Percentiles rank a stretch among this genome's conserved stretches.
Conservation (phyloP, 1,139 yeast genomes). For the Lodderomyces theae region DNA sequence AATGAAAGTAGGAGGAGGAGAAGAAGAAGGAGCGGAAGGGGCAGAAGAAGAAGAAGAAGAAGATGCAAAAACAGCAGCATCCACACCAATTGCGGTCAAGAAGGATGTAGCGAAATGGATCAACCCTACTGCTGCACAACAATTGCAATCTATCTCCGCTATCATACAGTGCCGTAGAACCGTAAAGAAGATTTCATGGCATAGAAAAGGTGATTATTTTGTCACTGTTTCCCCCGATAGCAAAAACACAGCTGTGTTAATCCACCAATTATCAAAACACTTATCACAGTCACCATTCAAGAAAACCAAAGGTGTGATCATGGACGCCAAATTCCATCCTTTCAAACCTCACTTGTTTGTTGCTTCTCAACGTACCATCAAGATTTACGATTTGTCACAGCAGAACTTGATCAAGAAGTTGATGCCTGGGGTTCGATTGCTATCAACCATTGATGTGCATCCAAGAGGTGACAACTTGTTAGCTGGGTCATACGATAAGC, state of each 20-base stretch:
- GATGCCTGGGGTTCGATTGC: constrained; percentile 95
- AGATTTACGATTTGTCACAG: constrained; percentile 85
- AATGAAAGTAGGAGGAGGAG: constrained; percentile 43
- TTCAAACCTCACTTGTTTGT: constrained; percentile 92
- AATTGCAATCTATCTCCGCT: constrained; percentile 67
- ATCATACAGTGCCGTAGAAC: constrained; percentile 66
- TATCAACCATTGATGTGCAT: constrained; percentile 87
- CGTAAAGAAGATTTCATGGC: constrained; percentile 89
- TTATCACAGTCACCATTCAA: constrained; percentile 96
- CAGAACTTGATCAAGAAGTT: constrained; percentile 81
- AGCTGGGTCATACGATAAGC: constrained; percentile 91
- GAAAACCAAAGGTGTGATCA: constrained; percentile 88
- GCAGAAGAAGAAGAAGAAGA: constrained; percentile 20
- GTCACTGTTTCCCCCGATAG: constrained; percentile 92
- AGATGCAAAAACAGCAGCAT: constrained; percentile 31
- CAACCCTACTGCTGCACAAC: constrained; percentile 67
- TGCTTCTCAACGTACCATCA: constrained; percentile 87
- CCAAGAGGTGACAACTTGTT: constrained; percentile 94
- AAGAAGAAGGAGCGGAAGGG: constrained; percentile 23
- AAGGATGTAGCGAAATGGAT: constrained; percentile 79
- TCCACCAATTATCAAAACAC: constrained; percentile 93
- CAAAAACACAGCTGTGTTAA: constrained; percentile 82
- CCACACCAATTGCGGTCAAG: constrained; percentile 42
- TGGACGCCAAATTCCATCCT: constrained; percentile 97
- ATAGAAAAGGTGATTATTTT: constrained; percentile 94